Conservation (phyloP, 768 basidiomycete genomes). For the Leucocoprinus birnbaumii region DNA sequence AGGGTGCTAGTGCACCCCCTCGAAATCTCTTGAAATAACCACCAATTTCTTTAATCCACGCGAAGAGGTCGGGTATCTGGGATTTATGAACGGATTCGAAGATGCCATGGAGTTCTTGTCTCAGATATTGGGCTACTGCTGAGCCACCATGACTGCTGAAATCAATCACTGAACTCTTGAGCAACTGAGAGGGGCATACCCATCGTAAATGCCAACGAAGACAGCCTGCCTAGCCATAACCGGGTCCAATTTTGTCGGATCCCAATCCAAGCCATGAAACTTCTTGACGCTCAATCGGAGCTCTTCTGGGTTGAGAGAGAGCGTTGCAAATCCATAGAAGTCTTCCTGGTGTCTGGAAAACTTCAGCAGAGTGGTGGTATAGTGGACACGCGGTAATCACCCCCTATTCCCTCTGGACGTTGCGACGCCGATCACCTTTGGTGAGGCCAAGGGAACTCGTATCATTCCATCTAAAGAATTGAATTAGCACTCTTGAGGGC, state of each 20-base stretch:
- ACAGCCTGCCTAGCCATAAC: slow-evolving; percentile 71
- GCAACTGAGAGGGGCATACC: slow-evolving; percentile 44
- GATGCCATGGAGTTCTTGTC: slow-evolving; percentile 81
- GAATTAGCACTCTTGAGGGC: slow-evolving; percentile 2
- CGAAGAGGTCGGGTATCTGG: slow-evolving; percentile 70
- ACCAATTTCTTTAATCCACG: slow-evolving; percentile 75
- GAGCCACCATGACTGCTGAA: slow-evolving; percentile 78
- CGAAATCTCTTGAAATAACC: slow-evolving; percentile 91
- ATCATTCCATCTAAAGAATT: slow-evolving; percentile 51
- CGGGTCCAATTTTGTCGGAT: slow-evolving; percentile 50
- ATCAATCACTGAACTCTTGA: slow-evolving; percentile 9
- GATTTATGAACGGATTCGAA: slow-evolving; percentile 77
- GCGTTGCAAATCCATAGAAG: slow-evolving; percentile 71
- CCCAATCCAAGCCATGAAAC: slow-evolving; percentile 67
- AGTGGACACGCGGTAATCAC: slow-evolving; percentile 29
- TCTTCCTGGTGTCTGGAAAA: slow-evolving; percentile 82
- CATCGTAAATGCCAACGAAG: slow-evolving; percentile 90
- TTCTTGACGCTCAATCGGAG: slow-evolving; percentile 63
- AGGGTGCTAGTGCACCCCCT: slow-evolving; percentile 76
- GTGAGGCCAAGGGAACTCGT: slow-evolving; percentile 70
- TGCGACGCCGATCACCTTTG: slow-evolving; percentile 75
- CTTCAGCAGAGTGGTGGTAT: slow-evolving; percentile 11
- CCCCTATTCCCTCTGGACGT: slow-evolving; percentile 74
- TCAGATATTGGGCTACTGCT: slow-evolving; percentile 83
- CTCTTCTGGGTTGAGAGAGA: slow-evolving; percentile 77